Evolutionary conservation across 2,329 filamentous ascomycete genomes (phyloP), one percentile per base, ranked within the genome.

Genomic region (Fusarium nurragi): DNA sequence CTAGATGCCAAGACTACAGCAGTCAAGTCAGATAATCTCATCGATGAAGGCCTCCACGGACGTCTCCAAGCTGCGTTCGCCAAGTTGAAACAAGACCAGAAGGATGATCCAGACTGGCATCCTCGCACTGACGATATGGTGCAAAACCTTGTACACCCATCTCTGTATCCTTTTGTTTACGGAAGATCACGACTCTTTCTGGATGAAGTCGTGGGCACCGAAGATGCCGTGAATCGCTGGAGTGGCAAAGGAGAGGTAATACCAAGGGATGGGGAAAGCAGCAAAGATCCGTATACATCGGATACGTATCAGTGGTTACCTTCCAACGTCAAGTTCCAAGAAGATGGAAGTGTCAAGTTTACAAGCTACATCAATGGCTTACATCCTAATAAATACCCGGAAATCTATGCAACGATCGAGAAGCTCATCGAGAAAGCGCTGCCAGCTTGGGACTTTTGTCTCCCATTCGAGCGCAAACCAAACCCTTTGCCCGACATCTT

Each of bases 291-390:
- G 0, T 77, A 52, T 30, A 77, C 70, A 70, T 77, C 78, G 28
- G 67, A 71, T 0, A 52, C 71, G 2, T 73, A 69, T 16, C 72
- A 70, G 37, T 74, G 72, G 72, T 43, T 74, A 0, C 72, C 72
- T 0, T 60, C 11, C 68, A 75, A 56, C 76, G 76, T 34, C 72
- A 75, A 36, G 75, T 79, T 85, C 9, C 81, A 78, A 10, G 67
- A 70, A 2, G 74, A 73, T 11, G 59, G 64, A 1, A 71, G 62
- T 2, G 73, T 77, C 13, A 70, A 71, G 6, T 77, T 83, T 22
- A 74, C 76, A 2, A 81, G 78, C 59, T 83, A 83, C 54, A 76
- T 83, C 60, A 83, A 83, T 60, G 81, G 80, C 48, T 69, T 83
- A 0, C 79, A 83, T 51, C 81, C 81, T 2, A 18, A n/a, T 7